phyloP scores from a whole-genome alignment of 768 basidiomycete species.

The Xanthoconium stramineum region DNA sequence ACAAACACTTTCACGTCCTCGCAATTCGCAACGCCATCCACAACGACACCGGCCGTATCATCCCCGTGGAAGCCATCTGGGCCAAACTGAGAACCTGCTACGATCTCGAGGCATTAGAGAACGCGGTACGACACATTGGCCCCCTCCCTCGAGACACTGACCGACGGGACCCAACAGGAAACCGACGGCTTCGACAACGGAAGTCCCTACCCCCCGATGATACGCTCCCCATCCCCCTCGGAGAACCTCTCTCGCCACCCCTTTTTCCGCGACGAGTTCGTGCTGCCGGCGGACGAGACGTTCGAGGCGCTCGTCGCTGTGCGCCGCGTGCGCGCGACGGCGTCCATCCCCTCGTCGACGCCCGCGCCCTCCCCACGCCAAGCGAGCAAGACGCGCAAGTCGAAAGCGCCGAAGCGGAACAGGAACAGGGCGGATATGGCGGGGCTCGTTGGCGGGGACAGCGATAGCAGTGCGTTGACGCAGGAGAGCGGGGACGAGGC shows the following conservation, averaged over 20 bases:
- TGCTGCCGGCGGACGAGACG: conserved; percentile 54
- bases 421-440: conserved; percentile 54
- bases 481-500: conserved; percentile 79
- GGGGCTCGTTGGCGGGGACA: conserved; percentile 76
- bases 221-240: conserved; percentile 65
- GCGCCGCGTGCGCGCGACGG: conserved; percentile 62
- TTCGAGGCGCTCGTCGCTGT: conserved; percentile 58
- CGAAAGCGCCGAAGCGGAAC: conserved; percentile 46
- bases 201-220: conserved; percentile 41
- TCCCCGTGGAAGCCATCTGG: conserved; percentile 70
- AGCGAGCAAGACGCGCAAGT: conserved; percentile 35
- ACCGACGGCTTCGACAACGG: conserved; percentile 46
- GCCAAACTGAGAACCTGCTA: conserved; percentile 68
- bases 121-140: conserved; percentile 38
- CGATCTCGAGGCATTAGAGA: conserved; percentile 71
- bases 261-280: conserved; percentile 70
- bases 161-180: conserved; percentile 30
- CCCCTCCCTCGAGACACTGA: background rate
- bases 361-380: conserved; percentile 54
- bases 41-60: conserved; percentile 61
- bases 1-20: conserved; percentile 79
- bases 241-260: conserved; percentile 69
- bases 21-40: conserved; percentile 69
- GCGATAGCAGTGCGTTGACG: conserved; percentile 80
- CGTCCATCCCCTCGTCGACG: conserved; percentile 50